Percentiles rank a stretch among this genome's conserved stretches.
Evolutionary conservation across 1,284 basidiomycete genomes (phyloP).

Genomic region (Ceratobasidium sp.): DNA sequence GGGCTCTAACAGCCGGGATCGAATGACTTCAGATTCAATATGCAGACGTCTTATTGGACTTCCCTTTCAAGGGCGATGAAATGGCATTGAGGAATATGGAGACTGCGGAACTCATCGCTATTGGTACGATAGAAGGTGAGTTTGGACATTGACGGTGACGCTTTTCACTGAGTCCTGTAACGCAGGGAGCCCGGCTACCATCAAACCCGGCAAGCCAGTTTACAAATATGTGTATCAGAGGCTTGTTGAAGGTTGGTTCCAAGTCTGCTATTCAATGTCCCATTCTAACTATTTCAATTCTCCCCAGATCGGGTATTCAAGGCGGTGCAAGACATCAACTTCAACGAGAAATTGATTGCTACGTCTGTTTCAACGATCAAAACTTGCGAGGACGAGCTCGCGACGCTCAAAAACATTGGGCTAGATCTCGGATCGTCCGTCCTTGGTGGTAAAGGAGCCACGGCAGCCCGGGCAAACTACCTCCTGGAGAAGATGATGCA

Average conservation of each 20-base stretch:
- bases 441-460: slow-evolving; percentile 62
- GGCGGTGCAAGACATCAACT: slow-evolving; percentile 83
- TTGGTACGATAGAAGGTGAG: slow-evolving; percentile 78
- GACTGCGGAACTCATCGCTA: slow-evolving; percentile 86
- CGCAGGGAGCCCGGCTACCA: slow-evolving; percentile 81
- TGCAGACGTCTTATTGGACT: slow-evolving; percentile 82
- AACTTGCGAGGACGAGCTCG: slow-evolving; percentile 80
- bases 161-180: slow-evolving; percentile 19
- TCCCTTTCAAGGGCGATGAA: slow-evolving; percentile 94
- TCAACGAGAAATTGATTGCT: slow-evolving; percentile 79
- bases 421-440: slow-evolving; percentile 56
- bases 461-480: slow-evolving; percentile 72
- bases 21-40: slow-evolving; percentile 71
- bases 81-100: slow-evolving; percentile 85
- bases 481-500: slow-evolving; percentile 79
- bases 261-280: background rate
- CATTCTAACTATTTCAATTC: slow-evolving; percentile 19
- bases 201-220: slow-evolving; percentile 91
- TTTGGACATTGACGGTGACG: slow-evolving; percentile 1
- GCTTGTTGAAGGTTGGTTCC: slow-evolving; percentile 69
- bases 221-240: slow-evolving; percentile 86
- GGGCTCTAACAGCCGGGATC: background rate
- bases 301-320: slow-evolving; percentile 77
- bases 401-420: slow-evolving; percentile 70
- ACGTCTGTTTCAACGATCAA: slow-evolving; percentile 73